Base-by-base conservation (phyloP, 2,329 filamentous ascomycete species). In the Cercospora sp. region DNA sequence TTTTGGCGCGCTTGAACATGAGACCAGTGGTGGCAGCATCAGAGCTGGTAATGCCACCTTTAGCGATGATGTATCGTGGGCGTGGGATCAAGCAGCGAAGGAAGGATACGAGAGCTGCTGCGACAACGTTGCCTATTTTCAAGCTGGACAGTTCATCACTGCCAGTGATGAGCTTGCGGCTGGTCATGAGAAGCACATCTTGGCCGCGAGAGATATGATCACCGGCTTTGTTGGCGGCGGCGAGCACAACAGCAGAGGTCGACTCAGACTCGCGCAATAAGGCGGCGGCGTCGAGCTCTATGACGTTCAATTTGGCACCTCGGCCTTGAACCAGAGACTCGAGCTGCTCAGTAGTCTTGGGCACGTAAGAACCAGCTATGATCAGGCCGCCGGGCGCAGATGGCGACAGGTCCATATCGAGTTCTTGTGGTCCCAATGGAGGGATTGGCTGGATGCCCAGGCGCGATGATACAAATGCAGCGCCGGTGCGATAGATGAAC, bases 111-210 rank as follows among this genome's bases (percentile, higher is more conserved):
- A 88, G 76, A 0, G 82, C 81, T 5, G 79, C 77, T 0, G 86
- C 86, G 10, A 88, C 82, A 0, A 79, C 80, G 1, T 81, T 80
- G 0, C 86, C 86, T 64, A 88, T 87, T 16, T 84, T 80, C 10
- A 89, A 75, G 57, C 83, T 86, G 9, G 82, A 82, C 1, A 82
- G 75, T 51, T 84, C 84, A 67, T 88, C 84, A 0, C 74, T 74
- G 0, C 84, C 84, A 0, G 78, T 81, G 20, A 88, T 79, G 0
- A 89, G 76, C 33, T 82, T 80, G 1, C 87, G 80, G 36, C 84
- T 87, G 0, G 87, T 89, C 86, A 88, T 89, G 26, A 88, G 78
- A 0, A 88, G 77, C 0, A 87, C 85, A 60, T 89, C 86, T 42
- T 82, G 78, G 0, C 85, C 84, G 1, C 77, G 69, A 2, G 73